These are phyloP conservation scores for Ceratobasidium sp. DNA, from an alignment of 1,284 basidiomycete species.

Conservation along the genomic window DNA sequence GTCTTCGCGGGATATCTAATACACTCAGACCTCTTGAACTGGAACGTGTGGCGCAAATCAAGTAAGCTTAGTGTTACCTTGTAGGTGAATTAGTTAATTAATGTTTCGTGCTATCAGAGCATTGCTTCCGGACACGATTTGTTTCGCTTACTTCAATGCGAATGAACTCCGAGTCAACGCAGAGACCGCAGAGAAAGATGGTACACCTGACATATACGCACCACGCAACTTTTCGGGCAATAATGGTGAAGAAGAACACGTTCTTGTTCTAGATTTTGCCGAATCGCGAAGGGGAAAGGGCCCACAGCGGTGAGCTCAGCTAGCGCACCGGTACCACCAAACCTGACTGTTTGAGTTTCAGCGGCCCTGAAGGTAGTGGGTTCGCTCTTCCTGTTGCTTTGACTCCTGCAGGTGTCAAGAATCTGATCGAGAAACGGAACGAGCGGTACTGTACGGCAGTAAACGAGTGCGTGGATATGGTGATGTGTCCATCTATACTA, in stretches of 20 bases:
- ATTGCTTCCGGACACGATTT: slow-evolving; percentile 78
- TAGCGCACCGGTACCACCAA: background rate
- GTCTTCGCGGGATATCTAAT: background rate
- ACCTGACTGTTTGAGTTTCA: background rate
- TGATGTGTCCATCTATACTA: background rate
- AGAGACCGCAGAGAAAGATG: slow-evolving; percentile 46
- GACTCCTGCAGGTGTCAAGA: slow-evolving; percentile 66
- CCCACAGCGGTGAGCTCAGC: slow-evolving; percentile 47
- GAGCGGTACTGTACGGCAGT: slow-evolving; percentile 69
- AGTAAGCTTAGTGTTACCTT: too few species aligned
- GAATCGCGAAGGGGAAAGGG: slow-evolving; percentile 51
- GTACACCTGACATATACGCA: slow-evolving; percentile 47
- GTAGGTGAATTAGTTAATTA: too few species aligned
- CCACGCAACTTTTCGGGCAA: slow-evolving; percentile 25
- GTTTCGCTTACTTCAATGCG: slow-evolving; percentile 79
- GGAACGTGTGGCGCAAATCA: slow-evolving; percentile 79
- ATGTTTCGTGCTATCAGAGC: slow-evolving; percentile 57
- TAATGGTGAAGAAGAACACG: slow-evolving; percentile 61
- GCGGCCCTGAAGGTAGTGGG: slow-evolving; percentile 48
- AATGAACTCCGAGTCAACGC: slow-evolving; percentile 68
- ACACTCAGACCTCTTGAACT: slow-evolving; percentile 74
- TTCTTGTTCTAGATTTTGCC: slow-evolving; percentile 75
- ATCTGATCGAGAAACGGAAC: slow-evolving; percentile 75
- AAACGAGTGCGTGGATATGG: slow-evolving; percentile 61
- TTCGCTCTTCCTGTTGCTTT: slow-evolving; percentile 59